Evolutionary conservation across 148 eudicot species (phyloP), one percentile per base, ranked within the genome.

Genomic region (Rhododendron mucronatum): DNA sequence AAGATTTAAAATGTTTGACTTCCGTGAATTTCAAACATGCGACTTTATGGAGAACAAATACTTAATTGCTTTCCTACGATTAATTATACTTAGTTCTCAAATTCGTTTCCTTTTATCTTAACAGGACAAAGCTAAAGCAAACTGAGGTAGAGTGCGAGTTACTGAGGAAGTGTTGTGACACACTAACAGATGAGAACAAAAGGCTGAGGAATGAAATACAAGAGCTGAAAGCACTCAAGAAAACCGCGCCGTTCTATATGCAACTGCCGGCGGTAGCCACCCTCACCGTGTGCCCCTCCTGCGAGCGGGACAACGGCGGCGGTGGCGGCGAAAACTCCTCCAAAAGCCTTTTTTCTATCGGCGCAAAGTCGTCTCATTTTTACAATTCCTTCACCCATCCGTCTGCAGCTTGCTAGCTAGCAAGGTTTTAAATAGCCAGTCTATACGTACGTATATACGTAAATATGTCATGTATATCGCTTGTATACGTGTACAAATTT

Each of bases 61-160:
- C 1, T 41, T 41, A 41, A 5, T 41, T 41, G 45, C 8, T 59
- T 47, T 23, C 28, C 26, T 61, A 61, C 0, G 3, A 6, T 5
- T 61, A 23, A 7, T 61, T 21, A 0, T 71, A 14, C 76, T 1
- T 6, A 13, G 39, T 71, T 71, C 76, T 71, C 33, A 30, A 7
- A 71, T 45, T 37, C 18, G 23, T 15, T 44, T 63, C 80, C 23
- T 1, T 63, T 53, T 0, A 33, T 9, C 13, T 69, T 5, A 79
- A 81, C 88, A 91, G 92, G 88, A 91, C 91, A 14, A 91, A 91
- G 85, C 84, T 91, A 81, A 91, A 91, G 90, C 92, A 91, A 89
- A 89, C 91, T 20, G 92, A 89, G 59, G 83, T 89, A 13, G 92
- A 91, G 16, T 91, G 87, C 41, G 92, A 88, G 85, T 39, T 82